Evolutionary conservation across 2,329 filamentous ascomycete species (phyloP).

Genomic region (Mariannaea sp.): DNA sequence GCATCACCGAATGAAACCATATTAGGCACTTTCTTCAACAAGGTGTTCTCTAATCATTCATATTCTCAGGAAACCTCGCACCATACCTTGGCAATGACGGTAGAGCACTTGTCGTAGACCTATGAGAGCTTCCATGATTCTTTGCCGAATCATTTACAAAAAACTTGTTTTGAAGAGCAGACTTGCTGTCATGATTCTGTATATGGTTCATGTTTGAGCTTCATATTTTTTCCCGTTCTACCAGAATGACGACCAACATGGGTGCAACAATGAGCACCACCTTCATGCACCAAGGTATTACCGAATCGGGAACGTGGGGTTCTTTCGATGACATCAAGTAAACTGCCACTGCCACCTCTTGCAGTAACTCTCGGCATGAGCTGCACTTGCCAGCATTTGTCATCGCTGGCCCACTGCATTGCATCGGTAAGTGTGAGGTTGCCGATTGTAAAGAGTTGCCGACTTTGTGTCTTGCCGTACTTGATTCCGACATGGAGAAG

Average conservation of each 20-base stretch:
- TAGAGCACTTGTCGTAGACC: no score
- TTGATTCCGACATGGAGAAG: not conserved
- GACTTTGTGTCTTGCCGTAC: not conserved
- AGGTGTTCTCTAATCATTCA: no score
- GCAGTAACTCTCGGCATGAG: slow-evolving; percentile 14
- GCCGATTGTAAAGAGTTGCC: not conserved
- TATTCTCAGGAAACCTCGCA: no score
- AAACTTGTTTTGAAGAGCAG: no score
- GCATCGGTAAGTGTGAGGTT: slow-evolving; percentile 2
- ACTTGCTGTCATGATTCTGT: no score
- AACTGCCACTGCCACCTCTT: slow-evolving; percentile 5
- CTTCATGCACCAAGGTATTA: not conserved
- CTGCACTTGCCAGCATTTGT: slow-evolving; percentile 17
- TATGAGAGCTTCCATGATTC: no score
- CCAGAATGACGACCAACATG: not conserved
- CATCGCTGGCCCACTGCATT: slow-evolving; percentile 14
- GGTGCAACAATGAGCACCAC: not conserved
- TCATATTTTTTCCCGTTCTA: not conserved
- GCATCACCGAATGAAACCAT: no score
- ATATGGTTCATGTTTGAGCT: not conserved
- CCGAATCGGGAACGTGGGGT: slow-evolving; percentile 20
- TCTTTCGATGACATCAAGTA: slow-evolving; percentile 17
- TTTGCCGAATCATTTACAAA: no score
- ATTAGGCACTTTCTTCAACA: no score
- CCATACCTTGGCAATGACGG: no score